Evolutionary conservation across 1,284 basidiomycete species (phyloP), one percentile per base, ranked within the genome.

Genomic region (Ceratobasidium sp.): DNA sequence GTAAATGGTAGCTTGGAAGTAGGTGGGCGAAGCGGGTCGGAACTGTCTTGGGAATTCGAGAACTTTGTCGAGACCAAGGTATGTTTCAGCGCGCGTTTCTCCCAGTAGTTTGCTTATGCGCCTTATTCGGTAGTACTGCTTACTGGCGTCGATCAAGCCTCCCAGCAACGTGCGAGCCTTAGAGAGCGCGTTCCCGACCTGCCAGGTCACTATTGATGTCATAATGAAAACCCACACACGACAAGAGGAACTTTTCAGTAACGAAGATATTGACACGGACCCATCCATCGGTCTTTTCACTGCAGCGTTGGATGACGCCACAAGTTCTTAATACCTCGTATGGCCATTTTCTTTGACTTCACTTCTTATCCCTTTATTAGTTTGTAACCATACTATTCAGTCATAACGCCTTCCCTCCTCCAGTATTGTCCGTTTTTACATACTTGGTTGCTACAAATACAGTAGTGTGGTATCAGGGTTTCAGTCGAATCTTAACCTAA

Each of bases 11-110:
- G 41, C 23, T 21, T 70, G 55, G 67, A 70, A 12, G 28, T 58
- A 36, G 55, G 32, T 21, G 43, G 53, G 8, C 53, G 67, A 14
- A 70, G 41, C 43, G 67, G 67, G 12, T 58, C 67, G 32, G 67
- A 70, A 34, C 30, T 70, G 30, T 70, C 67, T 23, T 70, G 67
- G 67, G 67, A 70, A 26, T 36, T 58, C n/a, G 36, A 43, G 26
- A 53, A 59, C 43, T 70, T 70, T 58, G 41, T 70, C n/a, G 53
- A 70, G 48, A 53, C 58, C 53, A 70, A 70, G 67, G 67, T 58
- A 28, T 30, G 67, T 59, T 57, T 45, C 12, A 16, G 28, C 46
- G 45, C 21, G 12, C 3, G 26, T 50, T n/a, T 26, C 14, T 59
- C 39, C 26, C 16, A 21, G 26, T 52, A 5, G n/a, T 53, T 16